phyloP scores from a whole-genome alignment of 306 rosid species.

The Alnus glutinosa region DNA sequence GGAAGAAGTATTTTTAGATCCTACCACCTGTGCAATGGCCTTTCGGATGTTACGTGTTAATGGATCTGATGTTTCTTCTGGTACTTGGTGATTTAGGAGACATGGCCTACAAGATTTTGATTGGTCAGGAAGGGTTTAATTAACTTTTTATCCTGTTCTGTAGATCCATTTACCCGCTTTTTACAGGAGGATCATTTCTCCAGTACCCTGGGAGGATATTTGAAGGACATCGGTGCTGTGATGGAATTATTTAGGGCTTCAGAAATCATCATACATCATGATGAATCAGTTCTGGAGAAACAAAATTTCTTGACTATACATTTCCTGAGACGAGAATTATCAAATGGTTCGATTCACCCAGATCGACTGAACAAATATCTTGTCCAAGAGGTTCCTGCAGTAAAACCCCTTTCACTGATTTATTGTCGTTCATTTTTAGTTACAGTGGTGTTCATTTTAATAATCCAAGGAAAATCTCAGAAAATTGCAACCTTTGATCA shows the following conservation, averaged over 20 bases:
- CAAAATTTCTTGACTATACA: constrained; percentile 55
- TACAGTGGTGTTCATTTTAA: neutral
- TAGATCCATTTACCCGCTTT: constrained; percentile 68
- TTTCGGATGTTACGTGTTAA: constrained; percentile 63
- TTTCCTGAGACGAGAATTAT: constrained; percentile 49
- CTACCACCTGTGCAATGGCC: constrained; percentile 77
- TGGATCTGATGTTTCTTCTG: constrained; percentile 81
- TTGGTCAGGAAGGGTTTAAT: neutral
- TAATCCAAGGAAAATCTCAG: constrained; percentile 2
- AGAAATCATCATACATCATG: constrained; percentile 54
- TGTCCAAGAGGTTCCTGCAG: constrained; percentile 52
- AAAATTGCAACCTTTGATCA: constrained; percentile 19
- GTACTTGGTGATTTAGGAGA: constrained; percentile 29
- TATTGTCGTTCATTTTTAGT: no score
- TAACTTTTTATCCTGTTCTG: constrained; percentile 23
- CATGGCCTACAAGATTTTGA: neutral
- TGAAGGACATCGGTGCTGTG: constrained; percentile 61
- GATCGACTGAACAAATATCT: constrained; percentile 35
- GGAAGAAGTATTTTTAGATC: constrained; percentile 65
- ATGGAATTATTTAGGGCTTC: constrained; percentile 78
- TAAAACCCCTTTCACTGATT: neutral
- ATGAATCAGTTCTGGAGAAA: constrained; percentile 59
- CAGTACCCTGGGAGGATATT: constrained; percentile 66
- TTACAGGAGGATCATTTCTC: constrained; percentile 63
- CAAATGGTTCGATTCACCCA: constrained; percentile 13